These are phyloP conservation scores for Dendrothele bispora DNA, from an alignment of 768 basidiomycete species.

Conservation along the genomic window DNA sequence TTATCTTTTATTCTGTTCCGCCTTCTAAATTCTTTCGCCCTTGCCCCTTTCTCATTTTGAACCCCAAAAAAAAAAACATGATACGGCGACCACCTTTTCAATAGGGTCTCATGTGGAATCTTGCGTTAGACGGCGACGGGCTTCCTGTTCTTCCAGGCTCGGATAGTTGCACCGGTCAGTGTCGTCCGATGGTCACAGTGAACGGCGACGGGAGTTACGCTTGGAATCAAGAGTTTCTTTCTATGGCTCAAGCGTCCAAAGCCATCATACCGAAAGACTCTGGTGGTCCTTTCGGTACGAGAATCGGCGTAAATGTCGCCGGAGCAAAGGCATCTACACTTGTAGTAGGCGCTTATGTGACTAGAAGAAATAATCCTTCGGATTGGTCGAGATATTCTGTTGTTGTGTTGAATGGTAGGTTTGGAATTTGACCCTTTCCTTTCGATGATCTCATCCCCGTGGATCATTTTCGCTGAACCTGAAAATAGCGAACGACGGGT, in stretches of 20 bases:
- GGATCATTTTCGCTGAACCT: not conserved
- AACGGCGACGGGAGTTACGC: slow-evolving; percentile 21
- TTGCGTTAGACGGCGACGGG: slow-evolving; percentile 44
- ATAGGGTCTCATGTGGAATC: slow-evolving; percentile 51
- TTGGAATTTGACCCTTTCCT: not conserved
- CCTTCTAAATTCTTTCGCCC: not conserved
- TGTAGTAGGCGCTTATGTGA: slow-evolving; percentile 47
- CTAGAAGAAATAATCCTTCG: slow-evolving; percentile 33
- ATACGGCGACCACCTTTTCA: slow-evolving; percentile 30
- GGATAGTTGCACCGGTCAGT: not conserved
- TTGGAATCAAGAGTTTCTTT: slow-evolving; percentile 22
- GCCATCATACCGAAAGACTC: slow-evolving; percentile 47
- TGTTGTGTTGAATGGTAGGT: slow-evolving; percentile 49
- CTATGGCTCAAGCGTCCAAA: slow-evolving; percentile 51
- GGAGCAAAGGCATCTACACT: slow-evolving; percentile 37
- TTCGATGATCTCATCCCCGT: not conserved
- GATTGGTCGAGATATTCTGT: slow-evolving; percentile 49
- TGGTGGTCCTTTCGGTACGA: slow-evolving; percentile 48
- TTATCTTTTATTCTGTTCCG: too few relatives aligned
- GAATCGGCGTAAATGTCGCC: slow-evolving; percentile 27
- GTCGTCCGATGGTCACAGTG: slow-evolving; percentile 3
- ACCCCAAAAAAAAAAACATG: slow-evolving; percentile 30
- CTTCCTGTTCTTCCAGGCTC: slow-evolving; percentile 21
- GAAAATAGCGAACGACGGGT: slow-evolving; percentile 25
- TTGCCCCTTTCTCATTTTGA: slow-evolving; percentile 2